Evolutionary conservation across 2,329 filamentous ascomycete genomes (phyloP), one percentile per base, ranked within the genome.

Genomic region (Periconia sp.): DNA sequence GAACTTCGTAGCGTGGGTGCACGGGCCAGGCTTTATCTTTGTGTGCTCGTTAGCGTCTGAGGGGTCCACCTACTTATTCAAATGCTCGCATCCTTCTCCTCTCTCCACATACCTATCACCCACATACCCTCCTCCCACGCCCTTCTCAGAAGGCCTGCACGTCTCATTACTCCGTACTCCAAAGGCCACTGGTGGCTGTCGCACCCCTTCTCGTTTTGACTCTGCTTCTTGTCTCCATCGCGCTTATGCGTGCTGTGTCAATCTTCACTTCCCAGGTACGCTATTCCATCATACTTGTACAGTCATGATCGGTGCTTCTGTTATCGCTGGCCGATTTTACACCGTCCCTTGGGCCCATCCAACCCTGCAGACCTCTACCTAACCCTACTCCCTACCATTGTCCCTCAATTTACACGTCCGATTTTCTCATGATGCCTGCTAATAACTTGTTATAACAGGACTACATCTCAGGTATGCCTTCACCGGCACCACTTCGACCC

Each of bases 391-490:
- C 45, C 31, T 17, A 23, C 33, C 23, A 40, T 17, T 35, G 44
- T 45, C 41, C 33, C 49, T 45, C 52, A 37, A 42, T 58, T 50
- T 11, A 13, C 33, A 3, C 10, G 11, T 5, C 10, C 15, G 41
- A 45, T 47, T 35, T 40, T 51, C 27, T 14, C 33, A 40, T 60
- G 58, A 63, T 43, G 50, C 58, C 65, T 62, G 68, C 75, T 76
- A 70, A 77, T 62, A 70, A 77, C 62, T 65, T 60, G 61, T 53
- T 58, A 54, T 48, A 56, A 43, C 63, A 82, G 84, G 83, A 86
- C 78, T 86, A 86, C 76, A 85, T 86, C 77, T 85, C 83, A 79
- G 80, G 79, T 81, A 80, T 70, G 75, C 61, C 61, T 56, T 50
- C 45, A 53, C 47, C 55, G 50, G 50, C 53, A 13, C 15, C 33